Base-by-base conservation (phyloP, 2,329 filamentous ascomycete genomes). In the Cytospora chrysosperma region DNA sequence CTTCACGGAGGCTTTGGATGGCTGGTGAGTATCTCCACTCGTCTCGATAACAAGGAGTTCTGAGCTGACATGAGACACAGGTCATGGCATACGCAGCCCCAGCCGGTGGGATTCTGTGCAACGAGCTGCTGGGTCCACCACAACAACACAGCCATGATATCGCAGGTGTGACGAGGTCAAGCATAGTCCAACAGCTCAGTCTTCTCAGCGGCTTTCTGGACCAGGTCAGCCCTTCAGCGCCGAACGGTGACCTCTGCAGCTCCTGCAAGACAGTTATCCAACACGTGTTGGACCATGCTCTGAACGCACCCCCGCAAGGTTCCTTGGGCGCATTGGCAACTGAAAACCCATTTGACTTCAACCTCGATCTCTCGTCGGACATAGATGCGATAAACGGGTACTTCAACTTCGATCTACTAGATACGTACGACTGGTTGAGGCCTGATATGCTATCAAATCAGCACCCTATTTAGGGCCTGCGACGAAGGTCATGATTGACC, bases 121-220 rank as follows among this genome's bases (percentile, higher is more conserved):
- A 81, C 19, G 81, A 83, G 59, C 73, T 83, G 1, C 73, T 83
- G 0, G 78, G 78, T 32, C 78, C 80, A 19, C 77, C 77, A 0
- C 70, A 75, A 71, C 73, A 56, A 68, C 40, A 51, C 21, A 72
- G 2, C 73, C 74, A 72, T n/a, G n/a, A n/a, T 1, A 70, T 70
- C 30, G 70, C 72, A 15, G 69, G 71, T 17, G 71, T 83, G 12
- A 81, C 77, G 3, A 75, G 79, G 1, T 82, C 80, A 0, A 77
- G 75, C 49, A 80, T 84, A 10, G 78, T 83, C 37, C 81, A 83
- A 66, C 80, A 84, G 60, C 74, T 84, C 1, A 82, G 79, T 63
- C 76, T 84, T 1, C 72, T 84, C 0, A 76, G 82, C 2, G 81
- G 79, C 0, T 84, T 83, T 61, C 73, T 84, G 13, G 79, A 81